These are phyloP conservation scores for Myriosclerotinia duriaeana DNA, from an alignment of 2,329 filamentous ascomycete genomes.

Conservation along the genomic window DNA sequence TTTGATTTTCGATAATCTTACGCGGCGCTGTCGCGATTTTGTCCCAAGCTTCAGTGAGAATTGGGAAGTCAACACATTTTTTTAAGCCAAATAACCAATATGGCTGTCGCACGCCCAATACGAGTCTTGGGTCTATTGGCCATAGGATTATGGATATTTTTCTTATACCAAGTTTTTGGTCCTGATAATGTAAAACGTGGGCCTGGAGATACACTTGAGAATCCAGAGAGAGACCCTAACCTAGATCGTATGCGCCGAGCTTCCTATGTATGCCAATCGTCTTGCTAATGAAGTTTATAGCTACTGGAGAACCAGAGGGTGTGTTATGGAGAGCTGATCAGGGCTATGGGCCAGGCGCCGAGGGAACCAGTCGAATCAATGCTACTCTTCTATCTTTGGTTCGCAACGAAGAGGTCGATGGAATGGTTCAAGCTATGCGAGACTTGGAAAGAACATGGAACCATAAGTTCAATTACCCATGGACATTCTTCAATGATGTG, in stretches of 20 bases:
- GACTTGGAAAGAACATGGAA: constrained; percentile 97
- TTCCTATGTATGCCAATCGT: not conserved
- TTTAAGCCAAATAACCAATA: constrained; percentile 46
- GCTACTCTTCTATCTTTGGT: constrained; percentile 91
- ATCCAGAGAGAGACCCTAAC: constrained; percentile 78
- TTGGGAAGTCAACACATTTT: constrained; percentile 20
- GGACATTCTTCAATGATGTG: constrained; percentile 98
- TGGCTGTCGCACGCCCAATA: constrained; percentile 85
- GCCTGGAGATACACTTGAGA: constrained; percentile 50
- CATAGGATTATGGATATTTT: constrained; percentile 72
- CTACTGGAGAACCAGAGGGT: constrained; percentile 79
- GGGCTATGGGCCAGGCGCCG: constrained; percentile 74
- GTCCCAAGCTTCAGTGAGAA: constrained; percentile 13
- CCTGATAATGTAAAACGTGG: constrained; percentile 48
- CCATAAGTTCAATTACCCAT: constrained; percentile 98
- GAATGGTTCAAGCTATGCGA: constrained; percentile 82
- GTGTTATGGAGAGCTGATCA: constrained; percentile 69
- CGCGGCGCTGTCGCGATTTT: constrained; percentile 20
- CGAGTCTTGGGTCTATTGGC: constrained; percentile 73
- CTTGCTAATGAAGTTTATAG: constrained; percentile 47
- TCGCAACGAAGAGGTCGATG: constrained; percentile 82
- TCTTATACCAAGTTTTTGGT: constrained; percentile 73
- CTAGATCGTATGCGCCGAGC: constrained; percentile 69
- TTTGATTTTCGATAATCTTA: constrained; percentile 24
- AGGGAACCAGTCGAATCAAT: constrained; percentile 80